Evolutionary conservation across 2,329 filamentous ascomycete genomes (phyloP), one percentile per base, ranked within the genome.

Genomic region (Aspergillus pseudotamarii): DNA sequence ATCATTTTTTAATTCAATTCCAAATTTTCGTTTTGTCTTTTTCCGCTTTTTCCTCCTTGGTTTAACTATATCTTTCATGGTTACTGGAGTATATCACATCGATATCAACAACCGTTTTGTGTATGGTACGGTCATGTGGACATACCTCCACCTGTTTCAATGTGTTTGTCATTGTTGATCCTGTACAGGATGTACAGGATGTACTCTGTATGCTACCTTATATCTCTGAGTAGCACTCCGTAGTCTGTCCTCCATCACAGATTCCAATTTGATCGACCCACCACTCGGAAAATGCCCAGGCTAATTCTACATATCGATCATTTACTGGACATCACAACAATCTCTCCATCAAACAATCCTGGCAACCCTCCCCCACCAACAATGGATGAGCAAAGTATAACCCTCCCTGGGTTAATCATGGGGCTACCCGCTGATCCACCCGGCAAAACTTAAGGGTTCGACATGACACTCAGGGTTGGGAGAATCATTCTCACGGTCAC

Each of bases 371-470:
- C 46, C 51, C n/a, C 51, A 54, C 51, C 51, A 36, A 30, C 51
- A 54, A 54, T 54, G 51, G 51, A 36, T 28, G 19, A 54, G 32
- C n/a, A 36, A 54, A 54, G 51, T 36, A 54, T 54, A 59, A 59
- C 14, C 43, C 30, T 59, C 34, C 28, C 51, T 36, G 32, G 28
- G 26, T 32, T 48, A 36, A 38, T 54, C 51, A 54, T 54, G 51
- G 32, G 51, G 30, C 32, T 36, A 54, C n/a, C 28, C 30, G 21
- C 51, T 32, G 51, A 54, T 54, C 51, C 51, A 54, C 51, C 28
- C 30, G 3, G 32, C 38, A 36, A 54, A 53, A 50, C 23, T 30
- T 26, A 54, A 38, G 50, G 23, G 14, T 48, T 48, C 36, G 28
- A 48, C 38, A 48, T 45, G 26, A 48, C 26, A 26, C 23, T 48